Evolutionary conservation across 371 early-diverging fungal species (phyloP).

Genomic region (Mucor racemosus): DNA sequence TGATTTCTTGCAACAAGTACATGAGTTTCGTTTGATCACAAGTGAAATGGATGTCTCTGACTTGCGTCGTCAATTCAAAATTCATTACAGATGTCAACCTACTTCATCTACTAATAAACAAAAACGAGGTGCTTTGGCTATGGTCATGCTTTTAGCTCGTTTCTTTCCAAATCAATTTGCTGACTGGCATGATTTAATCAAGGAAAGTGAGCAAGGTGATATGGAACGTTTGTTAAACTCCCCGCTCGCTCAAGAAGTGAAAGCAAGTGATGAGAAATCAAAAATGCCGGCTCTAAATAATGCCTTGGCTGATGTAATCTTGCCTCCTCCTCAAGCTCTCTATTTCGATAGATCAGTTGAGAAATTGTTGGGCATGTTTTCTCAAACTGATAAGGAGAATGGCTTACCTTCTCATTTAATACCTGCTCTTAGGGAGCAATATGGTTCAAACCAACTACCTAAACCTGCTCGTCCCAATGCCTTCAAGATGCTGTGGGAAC

Average conservation of each 20-base stretch:
- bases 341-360: conserved; percentile 88
- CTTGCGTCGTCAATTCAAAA: conserved; percentile 75
- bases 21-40: conserved; percentile 78
- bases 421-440: conserved; percentile 68
- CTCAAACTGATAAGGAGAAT: conserved; percentile 63
- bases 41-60: conserved; percentile 76
- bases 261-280: conserved; percentile 21
- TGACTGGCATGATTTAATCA: conserved; percentile 91
- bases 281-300: conserved; percentile 35
- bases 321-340: conserved; percentile 69
- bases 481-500: conserved; percentile 80
- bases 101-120: conserved; percentile 64
- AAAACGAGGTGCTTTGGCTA: conserved; percentile 72
- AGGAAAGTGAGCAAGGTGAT: conserved; percentile 74
- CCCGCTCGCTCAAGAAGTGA: conserved; percentile 34
- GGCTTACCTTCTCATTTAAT: conserved; percentile 70
- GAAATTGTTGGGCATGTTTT: conserved; percentile 82
- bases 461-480: conserved; percentile 79
- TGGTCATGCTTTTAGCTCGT: conserved; percentile 69
- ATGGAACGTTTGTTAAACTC: conserved; percentile 65
- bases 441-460: conserved; percentile 83
- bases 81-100: conserved; percentile 83
- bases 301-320: conserved; percentile 38
- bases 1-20: conserved; percentile 88
- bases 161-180: conserved; percentile 56